Conservation (phyloP, 2,329 filamentous ascomycete genomes). For the Nigrospora oryzae region DNA sequence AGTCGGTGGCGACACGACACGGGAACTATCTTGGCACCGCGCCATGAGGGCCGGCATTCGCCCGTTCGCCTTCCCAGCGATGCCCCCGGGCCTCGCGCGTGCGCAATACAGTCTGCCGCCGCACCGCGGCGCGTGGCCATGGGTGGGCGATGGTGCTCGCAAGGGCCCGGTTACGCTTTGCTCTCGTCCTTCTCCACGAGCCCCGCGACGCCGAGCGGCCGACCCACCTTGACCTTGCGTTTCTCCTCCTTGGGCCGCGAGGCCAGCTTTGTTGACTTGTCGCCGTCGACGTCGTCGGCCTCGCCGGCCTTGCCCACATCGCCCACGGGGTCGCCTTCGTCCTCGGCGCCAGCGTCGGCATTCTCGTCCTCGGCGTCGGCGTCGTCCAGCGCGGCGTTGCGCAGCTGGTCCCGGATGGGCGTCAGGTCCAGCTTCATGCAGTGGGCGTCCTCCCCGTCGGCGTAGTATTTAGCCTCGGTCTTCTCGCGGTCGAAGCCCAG, state of each 20-base stretch:
- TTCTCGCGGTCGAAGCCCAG: constrained; percentile 84
- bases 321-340: constrained; percentile 66
- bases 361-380: constrained; percentile 31
- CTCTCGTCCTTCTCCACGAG: constrained; percentile 65
- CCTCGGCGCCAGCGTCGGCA: constrained; percentile 7
- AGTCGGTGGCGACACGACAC: too few relatives aligned
- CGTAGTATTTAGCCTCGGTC: constrained; percentile 86
- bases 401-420: constrained; percentile 45
- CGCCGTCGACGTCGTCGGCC: constrained; percentile 6
- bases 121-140: too few relatives aligned
- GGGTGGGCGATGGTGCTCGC: too few relatives aligned
- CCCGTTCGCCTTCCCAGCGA: too few relatives aligned
- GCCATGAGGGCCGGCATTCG: too few relatives aligned
- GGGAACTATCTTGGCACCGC: too few relatives aligned
- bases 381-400: constrained; percentile 33
- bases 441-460: constrained; percentile 93
- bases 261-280: constrained; percentile 8
- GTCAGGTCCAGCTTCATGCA: constrained; percentile 84
- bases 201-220: constrained; percentile 69
- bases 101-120: too few relatives aligned
- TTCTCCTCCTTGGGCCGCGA: constrained; percentile 45
- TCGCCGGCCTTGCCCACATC: constrained; percentile 49
- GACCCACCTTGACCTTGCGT: constrained; percentile 79
- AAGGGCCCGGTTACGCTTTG: constrained; percentile 23
- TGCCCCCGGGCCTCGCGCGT: too few relatives aligned